phyloP scores from a whole-genome alignment of 1,284 basidiomycete genomes.

The Leccinum holopus region DNA sequence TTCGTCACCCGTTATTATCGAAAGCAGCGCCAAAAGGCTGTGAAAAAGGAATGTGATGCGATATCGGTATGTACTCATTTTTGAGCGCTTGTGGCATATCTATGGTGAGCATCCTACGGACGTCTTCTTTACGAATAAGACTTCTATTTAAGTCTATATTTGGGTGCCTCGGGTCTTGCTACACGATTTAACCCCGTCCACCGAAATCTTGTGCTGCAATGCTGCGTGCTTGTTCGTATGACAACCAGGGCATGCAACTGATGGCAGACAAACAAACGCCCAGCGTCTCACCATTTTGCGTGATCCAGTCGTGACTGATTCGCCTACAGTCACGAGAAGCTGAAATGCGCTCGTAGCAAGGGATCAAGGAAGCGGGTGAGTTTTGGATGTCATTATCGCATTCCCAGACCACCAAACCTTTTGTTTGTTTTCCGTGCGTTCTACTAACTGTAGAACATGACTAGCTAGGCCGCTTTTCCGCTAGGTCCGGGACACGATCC shows the following conservation, averaged over 20 bases:
- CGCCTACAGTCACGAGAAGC: not conserved
- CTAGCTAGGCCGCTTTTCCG: not conserved
- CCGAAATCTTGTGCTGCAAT: not conserved
- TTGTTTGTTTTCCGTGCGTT: not conserved
- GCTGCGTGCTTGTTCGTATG: not conserved
- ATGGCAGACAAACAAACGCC: not conserved
- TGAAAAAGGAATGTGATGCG: not conserved
- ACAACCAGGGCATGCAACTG: not conserved
- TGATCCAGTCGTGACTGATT: not conserved
- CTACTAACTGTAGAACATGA: not conserved
- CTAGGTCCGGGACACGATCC: not conserved
- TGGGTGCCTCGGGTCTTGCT: not conserved
- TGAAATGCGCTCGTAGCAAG: not conserved
- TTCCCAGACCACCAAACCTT: not conserved
- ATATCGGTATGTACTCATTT: not conserved
- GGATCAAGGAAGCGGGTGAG: conserved; percentile 1
- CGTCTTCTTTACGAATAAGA: not conserved
- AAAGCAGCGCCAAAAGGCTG: not conserved
- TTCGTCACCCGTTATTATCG: not conserved
- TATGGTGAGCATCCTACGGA: not conserved
- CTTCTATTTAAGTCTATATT: conserved; percentile 2
- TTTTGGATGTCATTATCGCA: not conserved
- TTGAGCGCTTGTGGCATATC: not conserved
- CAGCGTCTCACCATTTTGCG: not conserved
- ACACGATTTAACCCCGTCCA: not conserved